Evolutionary conservation across 352 stramenopile species (phyloP).

Genomic region (Phytophthora crassamura): DNA sequence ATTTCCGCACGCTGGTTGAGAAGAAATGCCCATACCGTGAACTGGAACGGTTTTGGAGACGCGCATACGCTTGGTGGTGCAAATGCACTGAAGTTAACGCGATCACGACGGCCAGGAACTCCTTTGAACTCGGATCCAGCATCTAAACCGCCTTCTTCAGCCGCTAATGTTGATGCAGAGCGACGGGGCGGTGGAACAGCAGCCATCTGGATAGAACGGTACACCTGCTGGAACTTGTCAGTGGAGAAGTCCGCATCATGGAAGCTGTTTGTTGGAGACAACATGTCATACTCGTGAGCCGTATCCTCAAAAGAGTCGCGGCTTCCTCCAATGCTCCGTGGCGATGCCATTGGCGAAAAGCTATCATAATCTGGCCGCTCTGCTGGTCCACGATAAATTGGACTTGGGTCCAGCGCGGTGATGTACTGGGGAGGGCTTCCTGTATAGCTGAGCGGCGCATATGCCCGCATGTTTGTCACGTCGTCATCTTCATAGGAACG

Average conservation of each 20-base stretch:
- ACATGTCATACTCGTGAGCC: conserved; percentile 47
- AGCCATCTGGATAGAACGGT: conserved; percentile 68
- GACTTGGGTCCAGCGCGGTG: conserved; percentile 37
- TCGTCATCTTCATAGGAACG: conserved; percentile 43
- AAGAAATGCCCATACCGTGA: conserved; percentile 80
- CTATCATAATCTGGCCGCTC: conserved; percentile 48
- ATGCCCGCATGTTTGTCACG: conserved; percentile 43
- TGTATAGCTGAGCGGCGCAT: conserved; percentile 35
- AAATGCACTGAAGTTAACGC: conserved; percentile 83
- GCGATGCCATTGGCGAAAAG: conserved; percentile 52
- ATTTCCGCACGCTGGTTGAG: conserved; percentile 74
- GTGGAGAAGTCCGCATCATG: conserved; percentile 68
- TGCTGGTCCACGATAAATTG: conserved; percentile 45
- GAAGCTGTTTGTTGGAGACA: conserved; percentile 68
- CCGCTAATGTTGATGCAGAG: conserved; percentile 17
- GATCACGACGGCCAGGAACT: conserved; percentile 58
- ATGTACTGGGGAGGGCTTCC: conserved; percentile 43
- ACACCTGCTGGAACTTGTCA: conserved; percentile 77
- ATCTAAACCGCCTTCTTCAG: conserved; percentile 35
- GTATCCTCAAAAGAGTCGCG: conserved; percentile 39
- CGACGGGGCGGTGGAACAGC: conserved; percentile 19
- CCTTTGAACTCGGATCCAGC: conserved; percentile 45
- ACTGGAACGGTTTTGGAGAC: conserved; percentile 71
- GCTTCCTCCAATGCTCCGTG: conserved; percentile 32
- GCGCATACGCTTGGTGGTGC: conserved; percentile 63